These are phyloP conservation scores for Juncus effusus DNA, from an alignment of 176 grass and related monocot species.

Conservation along the genomic window DNA sequence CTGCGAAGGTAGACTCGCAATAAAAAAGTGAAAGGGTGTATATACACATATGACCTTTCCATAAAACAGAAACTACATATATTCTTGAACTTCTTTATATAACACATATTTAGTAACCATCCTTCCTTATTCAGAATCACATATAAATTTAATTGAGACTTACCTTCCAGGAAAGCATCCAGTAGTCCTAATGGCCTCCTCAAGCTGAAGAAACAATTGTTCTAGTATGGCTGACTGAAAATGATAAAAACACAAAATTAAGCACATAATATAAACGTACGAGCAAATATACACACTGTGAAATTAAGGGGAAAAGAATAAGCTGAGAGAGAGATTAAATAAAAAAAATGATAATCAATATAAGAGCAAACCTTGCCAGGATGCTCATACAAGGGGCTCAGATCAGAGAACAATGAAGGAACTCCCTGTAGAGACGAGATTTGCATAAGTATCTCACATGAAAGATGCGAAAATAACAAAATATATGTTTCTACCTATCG, in stretches of 20 bases:
- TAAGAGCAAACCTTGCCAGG: constrained; percentile 74
- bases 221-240: constrained; percentile 82
- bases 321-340: constrained; percentile 8
- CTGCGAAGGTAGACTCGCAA: too few relatives aligned
- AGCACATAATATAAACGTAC: neutral
- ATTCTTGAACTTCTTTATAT: too few relatives aligned
- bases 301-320: constrained; percentile 1
- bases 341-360: constrained; percentile 17
- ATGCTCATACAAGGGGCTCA: constrained; percentile 80
- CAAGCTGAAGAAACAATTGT: constrained; percentile 87
- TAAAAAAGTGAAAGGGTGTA: too few relatives aligned
- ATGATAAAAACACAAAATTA: neutral
- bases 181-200: constrained; percentile 63
- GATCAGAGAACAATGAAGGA: constrained; percentile 92
- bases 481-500: too few relatives aligned
- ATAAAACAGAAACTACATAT: too few relatives aligned
- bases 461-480: too few relatives aligned
- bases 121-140: neutral
- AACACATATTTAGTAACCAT: too few relatives aligned
- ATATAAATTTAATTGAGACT: constrained; percentile 23
- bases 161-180: constrained; percentile 98
- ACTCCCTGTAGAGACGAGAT: constrained; percentile 59
- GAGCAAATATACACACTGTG: neutral
- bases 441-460: too few relatives aligned
- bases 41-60: too few relatives aligned